phyloP scores from a whole-genome alignment of 768 basidiomycete genomes.

The Lactarius trivialis region DNA sequence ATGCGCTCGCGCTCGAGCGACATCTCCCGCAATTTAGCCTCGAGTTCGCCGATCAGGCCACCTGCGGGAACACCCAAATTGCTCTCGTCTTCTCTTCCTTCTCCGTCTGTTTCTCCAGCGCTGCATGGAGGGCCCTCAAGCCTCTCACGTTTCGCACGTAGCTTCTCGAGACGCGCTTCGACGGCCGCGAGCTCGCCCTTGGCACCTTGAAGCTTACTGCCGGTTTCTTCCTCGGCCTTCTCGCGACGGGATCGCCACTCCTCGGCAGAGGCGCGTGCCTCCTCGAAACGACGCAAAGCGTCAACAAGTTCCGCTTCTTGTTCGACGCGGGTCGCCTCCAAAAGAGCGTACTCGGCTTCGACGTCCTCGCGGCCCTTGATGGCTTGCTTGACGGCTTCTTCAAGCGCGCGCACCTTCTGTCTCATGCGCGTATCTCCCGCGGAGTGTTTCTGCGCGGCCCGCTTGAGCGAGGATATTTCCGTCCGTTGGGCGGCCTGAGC shows the following conservation, averaged over 20 bases:
- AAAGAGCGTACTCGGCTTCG: slow-evolving; percentile 35
- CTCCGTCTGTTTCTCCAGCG: not conserved
- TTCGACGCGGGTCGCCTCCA: slow-evolving; percentile 32
- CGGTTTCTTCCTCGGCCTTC: slow-evolving; percentile 40
- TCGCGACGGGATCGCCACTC: slow-evolving; percentile 15
- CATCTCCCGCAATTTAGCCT: slow-evolving; percentile 55
- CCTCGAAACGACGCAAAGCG: slow-evolving; percentile 30
- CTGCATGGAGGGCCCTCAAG: slow-evolving; percentile 38
- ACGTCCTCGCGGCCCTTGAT: slow-evolving; percentile 40
- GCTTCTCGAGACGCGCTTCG: slow-evolving; percentile 51
- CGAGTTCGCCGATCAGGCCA: slow-evolving; percentile 54
- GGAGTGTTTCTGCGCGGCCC: slow-evolving; percentile 73
- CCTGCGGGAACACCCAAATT: not conserved
- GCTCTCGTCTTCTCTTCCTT: not conserved
- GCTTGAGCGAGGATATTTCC: slow-evolving; percentile 80
- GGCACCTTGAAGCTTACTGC: slow-evolving; percentile 35
- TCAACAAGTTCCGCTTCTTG: slow-evolving; percentile 16
- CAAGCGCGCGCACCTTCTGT: slow-evolving; percentile 81
- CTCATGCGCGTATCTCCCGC: slow-evolving; percentile 71
- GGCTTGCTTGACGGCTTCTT: slow-evolving; percentile 81
- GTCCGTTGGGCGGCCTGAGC: slow-evolving; percentile 72
- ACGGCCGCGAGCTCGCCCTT: slow-evolving; percentile 38
- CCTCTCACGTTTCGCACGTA: slow-evolving; percentile 59
- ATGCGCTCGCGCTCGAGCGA: slow-evolving; percentile 52
- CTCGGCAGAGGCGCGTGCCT: slow-evolving; percentile 11